A percentile compares a stretch with the other conserved stretches of the same genome.
phyloP scores from a whole-genome alignment of 208 protist species.

The Spongospora subterranea region DNA sequence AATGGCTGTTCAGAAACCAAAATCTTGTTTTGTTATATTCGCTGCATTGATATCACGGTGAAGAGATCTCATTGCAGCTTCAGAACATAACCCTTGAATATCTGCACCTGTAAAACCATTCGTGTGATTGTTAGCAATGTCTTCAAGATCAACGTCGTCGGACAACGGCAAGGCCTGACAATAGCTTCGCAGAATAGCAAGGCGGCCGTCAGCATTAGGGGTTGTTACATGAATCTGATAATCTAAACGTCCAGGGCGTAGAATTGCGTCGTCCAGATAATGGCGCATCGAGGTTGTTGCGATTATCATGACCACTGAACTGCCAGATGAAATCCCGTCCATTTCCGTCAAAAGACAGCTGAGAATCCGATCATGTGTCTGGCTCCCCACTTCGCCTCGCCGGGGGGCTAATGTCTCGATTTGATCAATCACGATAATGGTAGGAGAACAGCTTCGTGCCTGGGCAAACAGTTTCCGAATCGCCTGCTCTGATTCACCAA shows the following conservation, averaged over 20 bases:
- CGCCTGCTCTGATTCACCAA: conserved; percentile 98
- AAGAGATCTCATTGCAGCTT: conserved; percentile 92
- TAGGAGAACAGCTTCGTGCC: conserved; percentile 87
- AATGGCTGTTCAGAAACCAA: too few relatives aligned
- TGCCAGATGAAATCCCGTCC: conserved; percentile 93
- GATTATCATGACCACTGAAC: conserved; percentile 98
- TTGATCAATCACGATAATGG: conserved; percentile 99
- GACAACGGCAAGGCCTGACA: conserved; percentile 99
- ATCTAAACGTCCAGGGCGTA: conserved; percentile 99
- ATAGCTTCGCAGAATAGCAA: conserved; percentile 95
- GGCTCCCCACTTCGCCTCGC: conserved; percentile 96
- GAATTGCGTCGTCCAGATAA: conserved; percentile 97
- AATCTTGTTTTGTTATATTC: not conserved
- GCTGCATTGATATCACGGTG: not conserved
- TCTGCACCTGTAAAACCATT: conserved; percentile 99
- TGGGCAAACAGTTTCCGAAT: conserved; percentile 99
- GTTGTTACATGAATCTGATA: conserved; percentile 99
- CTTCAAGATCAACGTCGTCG: conserved; percentile 87
- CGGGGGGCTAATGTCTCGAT: conserved; percentile 99
- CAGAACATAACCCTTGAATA: conserved; percentile 96
- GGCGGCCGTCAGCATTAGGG: conserved; percentile 91
- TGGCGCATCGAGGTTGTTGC: conserved; percentile 96
- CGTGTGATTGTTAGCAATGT: conserved; percentile 78
- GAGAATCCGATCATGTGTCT: conserved; percentile 99
- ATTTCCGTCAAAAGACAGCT: conserved; percentile 99